Percentiles rank a stretch among this genome's conserved stretches.
These are phyloP conservation scores for Solanum lycopersicoides DNA, from an alignment of 257 asterid species.

Conservation along the genomic window DNA sequence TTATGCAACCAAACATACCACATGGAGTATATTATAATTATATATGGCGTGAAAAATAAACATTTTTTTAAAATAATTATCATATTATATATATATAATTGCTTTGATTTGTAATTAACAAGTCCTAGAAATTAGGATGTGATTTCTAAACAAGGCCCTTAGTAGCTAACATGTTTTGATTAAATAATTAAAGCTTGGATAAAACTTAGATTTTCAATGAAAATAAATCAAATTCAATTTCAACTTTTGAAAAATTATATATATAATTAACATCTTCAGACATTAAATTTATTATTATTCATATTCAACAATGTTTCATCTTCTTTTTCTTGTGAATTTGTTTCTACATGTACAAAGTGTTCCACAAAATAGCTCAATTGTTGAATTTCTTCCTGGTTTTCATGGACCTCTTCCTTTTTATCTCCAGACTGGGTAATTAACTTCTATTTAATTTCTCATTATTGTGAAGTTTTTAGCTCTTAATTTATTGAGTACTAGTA, in stretches of 20 bases:
- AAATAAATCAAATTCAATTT: too few species aligned
- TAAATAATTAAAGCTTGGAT: too few species aligned
- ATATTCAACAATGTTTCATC: background rate
- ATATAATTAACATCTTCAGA: too few species aligned
- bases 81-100: too few species aligned
- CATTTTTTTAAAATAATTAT: too few species aligned
- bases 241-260: too few species aligned
- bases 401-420: conserved; percentile 6
- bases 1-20: too few species aligned
- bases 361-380: background rate
- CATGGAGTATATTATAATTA: too few species aligned
- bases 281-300: background rate
- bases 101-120: background rate
- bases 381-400: conserved; percentile 1
- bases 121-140: background rate
- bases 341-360: background rate
- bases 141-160: background rate
- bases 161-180: background rate
- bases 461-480: background rate
- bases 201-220: too few species aligned
- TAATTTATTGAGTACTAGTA: background rate
- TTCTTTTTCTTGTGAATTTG: background rate
- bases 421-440: background rate
- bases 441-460: background rate
- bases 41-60: background rate